These are phyloP conservation scores for Lentinula novae-zelandiae DNA, from an alignment of 1,284 basidiomycete genomes.

Conservation along the genomic window DNA sequence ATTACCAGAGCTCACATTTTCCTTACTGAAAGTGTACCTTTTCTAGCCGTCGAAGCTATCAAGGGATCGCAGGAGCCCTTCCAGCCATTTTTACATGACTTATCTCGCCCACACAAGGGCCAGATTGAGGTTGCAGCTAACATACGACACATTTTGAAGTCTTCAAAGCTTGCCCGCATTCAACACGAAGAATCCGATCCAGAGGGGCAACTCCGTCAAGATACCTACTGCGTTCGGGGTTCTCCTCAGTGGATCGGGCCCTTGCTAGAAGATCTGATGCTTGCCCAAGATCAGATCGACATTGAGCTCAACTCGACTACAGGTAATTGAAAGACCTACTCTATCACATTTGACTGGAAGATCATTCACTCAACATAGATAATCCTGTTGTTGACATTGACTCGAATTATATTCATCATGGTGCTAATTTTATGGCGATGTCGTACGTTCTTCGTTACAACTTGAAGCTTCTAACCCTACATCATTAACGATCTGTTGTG, in stretches of 20 bases:
- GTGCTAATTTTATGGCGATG: constrained; percentile 89
- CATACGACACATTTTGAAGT: constrained; percentile 68
- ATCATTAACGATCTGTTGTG: neutral
- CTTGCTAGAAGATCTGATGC: constrained; percentile 77
- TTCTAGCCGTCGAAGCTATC: constrained; percentile 80
- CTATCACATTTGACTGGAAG: constrained; percentile 9
- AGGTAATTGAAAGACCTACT: constrained; percentile 40
- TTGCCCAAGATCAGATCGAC: constrained; percentile 59
- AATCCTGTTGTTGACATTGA: constrained; percentile 72
- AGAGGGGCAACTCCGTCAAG: constrained; percentile 72
- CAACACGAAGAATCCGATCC: constrained; percentile 61
- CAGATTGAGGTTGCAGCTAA: constrained; percentile 68
- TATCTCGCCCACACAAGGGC: constrained; percentile 80
- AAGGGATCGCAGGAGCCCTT: constrained; percentile 70
- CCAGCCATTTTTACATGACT: constrained; percentile 76
- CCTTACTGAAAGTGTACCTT: neutral
- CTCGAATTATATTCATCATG: constrained; percentile 70
- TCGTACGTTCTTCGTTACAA: constrained; percentile 25
- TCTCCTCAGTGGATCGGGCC: constrained; percentile 86
- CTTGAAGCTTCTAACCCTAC: neutral
- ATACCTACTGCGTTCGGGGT: constrained; percentile 77
- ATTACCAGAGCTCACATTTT: neutral
- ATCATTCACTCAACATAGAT: constrained; percentile 40
- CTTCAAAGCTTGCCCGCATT: constrained; percentile 61
- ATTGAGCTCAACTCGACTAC: constrained; percentile 78